phyloP scores from a whole-genome alignment of 192 early-diverging fungal genomes.

The Spinellus fusiger region DNA sequence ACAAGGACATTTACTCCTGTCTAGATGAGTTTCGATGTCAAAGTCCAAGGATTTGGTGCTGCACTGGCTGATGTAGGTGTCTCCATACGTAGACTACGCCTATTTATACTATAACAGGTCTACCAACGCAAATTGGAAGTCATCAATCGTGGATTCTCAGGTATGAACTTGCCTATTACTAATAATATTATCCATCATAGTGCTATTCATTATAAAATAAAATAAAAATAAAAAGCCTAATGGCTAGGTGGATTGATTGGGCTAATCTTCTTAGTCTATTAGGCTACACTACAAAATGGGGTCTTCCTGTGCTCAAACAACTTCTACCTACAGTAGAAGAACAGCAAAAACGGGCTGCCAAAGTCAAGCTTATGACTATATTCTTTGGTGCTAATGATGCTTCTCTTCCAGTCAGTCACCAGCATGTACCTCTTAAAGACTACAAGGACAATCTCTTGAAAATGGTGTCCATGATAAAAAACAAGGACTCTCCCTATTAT shows the following conservation, averaged over 20 bases:
- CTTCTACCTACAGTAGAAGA: slow-evolving; percentile 42
- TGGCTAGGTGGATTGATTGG: no score
- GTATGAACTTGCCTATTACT: no score
- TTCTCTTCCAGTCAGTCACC: slow-evolving; percentile 33
- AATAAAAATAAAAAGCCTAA: no score
- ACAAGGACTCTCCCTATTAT: slow-evolving; percentile 43
- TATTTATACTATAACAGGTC: slow-evolving; percentile 40
- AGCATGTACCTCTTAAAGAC: slow-evolving; percentile 55
- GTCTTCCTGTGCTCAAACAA: slow-evolving; percentile 43
- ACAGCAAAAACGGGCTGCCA: slow-evolving; percentile 6
- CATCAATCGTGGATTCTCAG: slow-evolving; percentile 76
- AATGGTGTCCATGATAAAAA: slow-evolving; percentile 51
- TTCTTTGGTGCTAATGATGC: slow-evolving; percentile 86
- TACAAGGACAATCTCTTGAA: slow-evolving; percentile 56
- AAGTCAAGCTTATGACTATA: slow-evolving; percentile 57
- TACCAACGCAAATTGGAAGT: slow-evolving; percentile 72
- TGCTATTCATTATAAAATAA: no score
- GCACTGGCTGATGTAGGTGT: slow-evolving; percentile 18
- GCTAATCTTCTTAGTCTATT: no score
- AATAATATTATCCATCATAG: no score
- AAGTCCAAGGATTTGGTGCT: slow-evolving; percentile 15
- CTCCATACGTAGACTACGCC: no score
- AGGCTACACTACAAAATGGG: slow-evolving; percentile 68
- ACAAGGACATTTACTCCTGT: not conserved
- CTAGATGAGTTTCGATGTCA: slow-evolving; percentile 24